Percentiles rank a stretch among this genome's conserved stretches.
Evolutionary conservation across 768 basidiomycete genomes (phyloP).

Genomic region (Leccinum subgranulosum): DNA sequence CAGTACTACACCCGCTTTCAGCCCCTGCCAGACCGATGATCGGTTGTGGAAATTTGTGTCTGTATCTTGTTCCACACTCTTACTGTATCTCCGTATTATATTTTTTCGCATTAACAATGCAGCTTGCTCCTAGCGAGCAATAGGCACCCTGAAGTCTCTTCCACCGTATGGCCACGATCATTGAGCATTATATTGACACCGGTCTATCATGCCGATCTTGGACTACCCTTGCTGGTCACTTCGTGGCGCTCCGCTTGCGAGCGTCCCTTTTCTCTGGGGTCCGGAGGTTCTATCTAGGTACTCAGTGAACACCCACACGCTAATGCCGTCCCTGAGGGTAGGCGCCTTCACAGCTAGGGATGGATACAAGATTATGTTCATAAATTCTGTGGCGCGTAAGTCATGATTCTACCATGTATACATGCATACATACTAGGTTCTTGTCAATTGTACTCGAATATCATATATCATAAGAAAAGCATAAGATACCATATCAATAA

Average conservation of each 20-base stretch:
- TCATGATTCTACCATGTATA: constrained; percentile 4
- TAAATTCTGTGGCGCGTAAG: background rate
- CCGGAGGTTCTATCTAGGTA: background rate
- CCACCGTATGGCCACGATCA: background rate
- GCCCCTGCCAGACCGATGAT: constrained; percentile 42
- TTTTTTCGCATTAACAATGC: background rate
- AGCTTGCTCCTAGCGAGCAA: background rate
- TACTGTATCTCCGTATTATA: constrained; percentile 5
- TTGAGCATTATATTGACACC: background rate
- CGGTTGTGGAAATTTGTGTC: background rate
- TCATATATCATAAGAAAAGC: constrained; percentile 1
- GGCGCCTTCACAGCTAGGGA: background rate
- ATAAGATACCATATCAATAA: constrained; percentile 13
- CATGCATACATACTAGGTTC: constrained; percentile 9
- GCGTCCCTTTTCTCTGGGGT: background rate
- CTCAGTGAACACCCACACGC: background rate
- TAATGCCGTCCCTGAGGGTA: background rate
- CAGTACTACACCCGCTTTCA: constrained; percentile 83
- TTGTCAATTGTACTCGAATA: constrained; percentile 10
- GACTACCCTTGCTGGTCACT: background rate
- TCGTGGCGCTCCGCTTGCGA: background rate
- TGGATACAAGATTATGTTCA: background rate
- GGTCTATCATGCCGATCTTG: background rate
- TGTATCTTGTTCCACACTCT: background rate
- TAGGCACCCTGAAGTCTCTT: background rate